Conservation (phyloP, 768 basidiomycete species). For the Hydnomerulius pinastri region DNA sequence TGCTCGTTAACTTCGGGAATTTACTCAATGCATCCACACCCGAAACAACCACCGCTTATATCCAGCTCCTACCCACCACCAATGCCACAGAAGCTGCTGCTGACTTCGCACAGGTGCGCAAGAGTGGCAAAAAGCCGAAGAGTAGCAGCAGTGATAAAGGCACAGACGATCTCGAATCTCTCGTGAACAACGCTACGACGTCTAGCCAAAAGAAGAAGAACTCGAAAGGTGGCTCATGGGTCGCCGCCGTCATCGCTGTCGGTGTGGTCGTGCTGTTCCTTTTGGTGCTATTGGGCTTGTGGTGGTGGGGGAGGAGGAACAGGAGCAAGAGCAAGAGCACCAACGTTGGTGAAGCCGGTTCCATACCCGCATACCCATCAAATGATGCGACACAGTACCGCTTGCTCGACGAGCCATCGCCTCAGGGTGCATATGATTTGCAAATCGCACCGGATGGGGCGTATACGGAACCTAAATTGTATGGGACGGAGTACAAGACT, state of each 20-base stretch:
- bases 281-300: not conserved
- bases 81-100: slow-evolving; percentile 40
- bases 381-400: slow-evolving; percentile 16
- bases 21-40: slow-evolving; percentile 47
- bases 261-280: slow-evolving; percentile 7
- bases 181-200: slow-evolving; percentile 37
- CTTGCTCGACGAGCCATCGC: slow-evolving; percentile 26
- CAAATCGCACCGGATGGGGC: slow-evolving; percentile 19
- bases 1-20: slow-evolving; percentile 65
- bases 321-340: not conserved
- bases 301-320: slow-evolving; percentile 14
- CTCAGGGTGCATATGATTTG: slow-evolving; percentile 29
- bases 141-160: not conserved
- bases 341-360: slow-evolving; percentile 3
- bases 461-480: slow-evolving; percentile 10
- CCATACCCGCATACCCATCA: too few relatives aligned
- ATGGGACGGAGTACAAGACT: slow-evolving; percentile 20
- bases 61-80: slow-evolving; percentile 64
- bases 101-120: slow-evolving; percentile 17
- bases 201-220: slow-evolving; percentile 34
- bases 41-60: slow-evolving; percentile 48
- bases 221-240: slow-evolving; percentile 1
- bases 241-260: slow-evolving; percentile 18
- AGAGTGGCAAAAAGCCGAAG: too few relatives aligned
- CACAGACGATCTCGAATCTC: slow-evolving; percentile 34